Base-by-base conservation (phyloP, 2,329 filamentous ascomycete species). In the Nemania sp. region DNA sequence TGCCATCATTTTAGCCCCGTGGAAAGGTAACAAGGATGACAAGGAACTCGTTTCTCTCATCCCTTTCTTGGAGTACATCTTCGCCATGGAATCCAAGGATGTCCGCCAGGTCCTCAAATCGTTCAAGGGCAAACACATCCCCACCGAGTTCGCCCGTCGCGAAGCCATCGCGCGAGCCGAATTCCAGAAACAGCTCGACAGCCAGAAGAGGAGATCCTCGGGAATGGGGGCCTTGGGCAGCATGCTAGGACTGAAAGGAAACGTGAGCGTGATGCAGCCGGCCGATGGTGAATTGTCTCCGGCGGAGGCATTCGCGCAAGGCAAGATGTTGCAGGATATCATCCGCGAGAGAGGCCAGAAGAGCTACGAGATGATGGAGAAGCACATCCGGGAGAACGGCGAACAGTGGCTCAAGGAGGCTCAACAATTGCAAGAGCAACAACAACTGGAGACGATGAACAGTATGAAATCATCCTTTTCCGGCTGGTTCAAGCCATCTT, bases 381-480 rank as follows among this genome's bases (percentile, higher is more conserved):
- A 88, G 77, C 90, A 97, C 79, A 96, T 99, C 69, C 85, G 90
- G 48, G 90, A 96, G 76, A 95, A 98, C 73, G 95, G 93, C 54
- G 92, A 94, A 75, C 92, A 94, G 79, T 97, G 93, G 91, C 82
- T 99, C 68, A 93, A 93, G 81, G 94, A 98, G 76, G 93, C 97
- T 82, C 90, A 90, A 45, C 88, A 88, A 50, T 86, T 91, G 74
- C 89, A 93, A 80, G 94, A 97, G 81, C 93, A 92, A 81, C 83
- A 88, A 65, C 90, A 93, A 76, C 90, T 96, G 72, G 92, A 96
- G 77, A 89, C 90, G 70, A 93, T 96, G 89, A 90, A 90, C 78
- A 91, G 85, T 72, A 96, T 97, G 91, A 95, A 94, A 84, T 85
- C 84, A 60, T 89, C 88, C 29, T 87, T 95, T 70, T 81, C 83